phyloP scores from a whole-genome alignment of 805 yeast species.

The Yarrowia osloensis region DNA sequence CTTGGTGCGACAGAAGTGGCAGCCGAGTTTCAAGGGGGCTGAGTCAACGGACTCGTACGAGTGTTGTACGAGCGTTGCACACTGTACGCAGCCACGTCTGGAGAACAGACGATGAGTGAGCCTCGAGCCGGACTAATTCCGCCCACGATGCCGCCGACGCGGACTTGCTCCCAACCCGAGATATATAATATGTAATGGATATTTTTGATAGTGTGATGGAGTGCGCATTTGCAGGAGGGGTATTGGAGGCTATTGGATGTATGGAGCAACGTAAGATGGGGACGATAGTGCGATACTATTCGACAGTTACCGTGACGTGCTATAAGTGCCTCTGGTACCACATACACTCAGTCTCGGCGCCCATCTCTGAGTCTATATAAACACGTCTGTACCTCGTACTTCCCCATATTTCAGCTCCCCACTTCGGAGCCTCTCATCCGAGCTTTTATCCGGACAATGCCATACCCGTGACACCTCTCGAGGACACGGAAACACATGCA shows the following conservation, averaged over 20 bases:
- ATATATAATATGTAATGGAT: conserved; percentile 18
- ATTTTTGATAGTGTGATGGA: conserved; percentile 20
- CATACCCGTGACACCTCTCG: neutral
- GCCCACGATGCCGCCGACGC: neutral
- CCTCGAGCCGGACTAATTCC: no score
- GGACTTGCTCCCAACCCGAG: conserved; percentile 8
- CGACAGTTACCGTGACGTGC: no score
- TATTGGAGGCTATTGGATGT: conserved; percentile 21
- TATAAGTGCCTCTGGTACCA: no score
- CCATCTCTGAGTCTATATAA: neutral
- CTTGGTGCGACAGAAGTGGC: no score
- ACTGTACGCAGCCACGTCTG: no score
- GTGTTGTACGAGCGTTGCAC: no score
- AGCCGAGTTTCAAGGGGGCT: neutral
- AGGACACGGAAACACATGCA: conserved; percentile 17
- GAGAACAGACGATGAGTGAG: no score
- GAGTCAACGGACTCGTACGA: neutral
- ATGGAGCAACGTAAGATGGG: neutral
- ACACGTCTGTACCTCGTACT: neutral
- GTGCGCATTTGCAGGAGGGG: conserved; percentile 12
- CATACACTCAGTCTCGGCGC: no score
- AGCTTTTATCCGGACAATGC: conserved; percentile 13
- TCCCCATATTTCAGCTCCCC: no score
- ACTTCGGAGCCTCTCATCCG: neutral
- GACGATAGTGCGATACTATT: no score